Percentiles rank a stretch among this genome's conserved stretches.
phyloP scores from a whole-genome alignment of 2,329 filamentous ascomycete species.

The Apiospora pterosperma region DNA sequence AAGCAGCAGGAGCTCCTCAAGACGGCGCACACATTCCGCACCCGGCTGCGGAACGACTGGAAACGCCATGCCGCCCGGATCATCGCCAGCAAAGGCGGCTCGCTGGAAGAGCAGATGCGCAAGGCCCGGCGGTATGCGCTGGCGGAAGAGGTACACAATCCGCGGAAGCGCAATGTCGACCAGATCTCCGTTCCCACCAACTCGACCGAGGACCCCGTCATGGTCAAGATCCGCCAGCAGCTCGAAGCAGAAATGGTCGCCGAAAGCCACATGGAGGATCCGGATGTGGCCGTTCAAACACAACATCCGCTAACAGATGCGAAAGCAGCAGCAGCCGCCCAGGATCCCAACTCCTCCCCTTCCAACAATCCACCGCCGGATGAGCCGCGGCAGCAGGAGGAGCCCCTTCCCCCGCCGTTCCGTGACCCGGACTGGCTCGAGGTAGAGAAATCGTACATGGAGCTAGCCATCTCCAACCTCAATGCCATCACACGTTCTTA shows the following conservation, averaged over 20 bases:
- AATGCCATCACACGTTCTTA: slow-evolving; percentile 82
- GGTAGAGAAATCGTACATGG: slow-evolving; percentile 14
- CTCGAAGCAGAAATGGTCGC: slow-evolving; percentile 9
- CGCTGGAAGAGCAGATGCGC: slow-evolving; percentile 67
- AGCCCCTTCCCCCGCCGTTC: slow-evolving; percentile 57
- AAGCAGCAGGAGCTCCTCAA: slow-evolving; percentile 88
- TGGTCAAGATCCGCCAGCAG: slow-evolving; percentile 41
- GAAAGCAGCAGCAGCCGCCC: not conserved
- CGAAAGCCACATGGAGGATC: slow-evolving; percentile 7
- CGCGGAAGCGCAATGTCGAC: slow-evolving; percentile 43
- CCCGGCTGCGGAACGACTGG: slow-evolving; percentile 78
- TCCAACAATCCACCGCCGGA: not conserved
- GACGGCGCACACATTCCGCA: slow-evolving; percentile 66
- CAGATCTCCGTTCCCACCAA: slow-evolving; percentile 45
- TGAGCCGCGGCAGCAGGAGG: slow-evolving; percentile 7
- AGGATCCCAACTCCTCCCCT: slow-evolving; percentile 8
- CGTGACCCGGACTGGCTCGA: slow-evolving; percentile 52
- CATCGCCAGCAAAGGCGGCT: slow-evolving; percentile 75
- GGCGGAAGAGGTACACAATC: slow-evolving; percentile 68
- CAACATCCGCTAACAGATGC: not conserved
- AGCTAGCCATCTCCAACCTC: slow-evolving; percentile 70
- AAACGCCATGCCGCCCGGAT: slow-evolving; percentile 73
- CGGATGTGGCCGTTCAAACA: not conserved
- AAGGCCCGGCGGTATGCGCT: slow-evolving; percentile 70
- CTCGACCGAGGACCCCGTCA: slow-evolving; percentile 45